Evolutionary conservation across 352 stramenopile genomes (phyloP), one percentile per base, ranked within the genome.

Genomic region (Phytophthora cryptogea): DNA sequence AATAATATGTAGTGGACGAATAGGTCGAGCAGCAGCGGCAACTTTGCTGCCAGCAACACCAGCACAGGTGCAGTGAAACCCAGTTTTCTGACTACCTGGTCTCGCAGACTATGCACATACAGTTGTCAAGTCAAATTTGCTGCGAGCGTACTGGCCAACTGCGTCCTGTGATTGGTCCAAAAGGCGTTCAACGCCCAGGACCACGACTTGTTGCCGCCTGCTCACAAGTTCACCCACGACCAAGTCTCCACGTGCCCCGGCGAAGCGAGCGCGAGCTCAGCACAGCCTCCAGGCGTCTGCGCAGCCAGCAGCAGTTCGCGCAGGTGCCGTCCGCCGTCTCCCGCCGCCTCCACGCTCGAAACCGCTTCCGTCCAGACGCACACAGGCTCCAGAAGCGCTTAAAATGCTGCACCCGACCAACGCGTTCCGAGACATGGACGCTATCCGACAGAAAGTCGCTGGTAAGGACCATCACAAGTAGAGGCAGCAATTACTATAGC

Each of bases 371-470:
- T 48, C 45, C 41, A 52, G 50, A 50, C 20, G 7, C 62, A 27
- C 45, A 44, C 28, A 52, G 44, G 14, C 46, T 39, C 8, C 26
- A 47, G 33, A 32, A 43, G 39, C 39, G 20, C 20, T 23, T 33
- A 58, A 17, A 3, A 80, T 81, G 78, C 27, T 85, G 45, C 78
- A 88, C 30, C 78, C 78, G 16, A 85, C 75, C 28, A 85, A 85
- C 58, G 75, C 59, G 31, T 88, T 88, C 59, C 64, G 61, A 44
- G 75, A 83, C 52, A 69, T 88, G 43, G 72, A 88, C 39, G 64
- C 63, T 36, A 88, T 85, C 49, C 74, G 76, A 36, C 78, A 73
- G 39, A 72, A 76, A 66, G 69, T 83, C 16, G 70, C 74, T n/a
- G 78, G 78, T 88, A 57, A 30, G 60, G 20, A 23, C 20, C 20